A percentile compares a stretch with the other conserved stretches of the same genome.
These are phyloP conservation scores for Akanthomyces uredinophilus DNA, from an alignment of 2,329 filamentous ascomycete genomes.

Conservation along the genomic window DNA sequence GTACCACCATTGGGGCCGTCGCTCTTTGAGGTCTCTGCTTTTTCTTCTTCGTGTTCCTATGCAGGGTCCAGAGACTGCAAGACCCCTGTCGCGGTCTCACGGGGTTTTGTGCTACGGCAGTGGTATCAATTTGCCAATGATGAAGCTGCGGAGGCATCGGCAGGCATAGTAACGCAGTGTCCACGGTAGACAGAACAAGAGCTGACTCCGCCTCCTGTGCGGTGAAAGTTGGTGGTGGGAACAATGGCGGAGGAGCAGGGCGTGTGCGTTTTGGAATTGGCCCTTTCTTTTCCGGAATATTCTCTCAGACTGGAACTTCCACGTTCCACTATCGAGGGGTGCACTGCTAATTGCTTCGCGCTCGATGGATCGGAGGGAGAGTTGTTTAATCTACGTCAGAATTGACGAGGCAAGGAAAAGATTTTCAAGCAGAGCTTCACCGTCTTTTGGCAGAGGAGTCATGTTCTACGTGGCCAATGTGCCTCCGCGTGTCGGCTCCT, in stretches of 20 bases:
- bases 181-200: slow-evolving; percentile 1
- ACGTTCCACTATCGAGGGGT: neutral
- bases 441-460: neutral
- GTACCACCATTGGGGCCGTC: neutral
- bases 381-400: neutral
- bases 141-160: neutral
- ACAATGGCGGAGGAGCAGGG: slow-evolving; percentile 5
- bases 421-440: neutral
- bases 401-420: neutral
- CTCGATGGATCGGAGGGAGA: neutral
- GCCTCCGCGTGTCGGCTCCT: neutral
- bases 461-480: neutral
- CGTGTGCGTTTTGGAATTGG: neutral
- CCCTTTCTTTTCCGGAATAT: neutral
- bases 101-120: neutral
- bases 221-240: neutral
- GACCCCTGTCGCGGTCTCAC: slow-evolving; percentile 1
- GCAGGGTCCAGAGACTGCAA: slow-evolving; percentile 4
- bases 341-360: neutral
- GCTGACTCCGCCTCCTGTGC: slow-evolving; percentile 2
- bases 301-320: neutral
- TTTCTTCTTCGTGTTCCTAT: neutral
- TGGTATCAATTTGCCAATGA: neutral
- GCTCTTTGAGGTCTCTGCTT: neutral
- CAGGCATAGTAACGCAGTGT: neutral